Base-by-base conservation (phyloP, 345 rosid genomes). In the Populus alba region DNA sequence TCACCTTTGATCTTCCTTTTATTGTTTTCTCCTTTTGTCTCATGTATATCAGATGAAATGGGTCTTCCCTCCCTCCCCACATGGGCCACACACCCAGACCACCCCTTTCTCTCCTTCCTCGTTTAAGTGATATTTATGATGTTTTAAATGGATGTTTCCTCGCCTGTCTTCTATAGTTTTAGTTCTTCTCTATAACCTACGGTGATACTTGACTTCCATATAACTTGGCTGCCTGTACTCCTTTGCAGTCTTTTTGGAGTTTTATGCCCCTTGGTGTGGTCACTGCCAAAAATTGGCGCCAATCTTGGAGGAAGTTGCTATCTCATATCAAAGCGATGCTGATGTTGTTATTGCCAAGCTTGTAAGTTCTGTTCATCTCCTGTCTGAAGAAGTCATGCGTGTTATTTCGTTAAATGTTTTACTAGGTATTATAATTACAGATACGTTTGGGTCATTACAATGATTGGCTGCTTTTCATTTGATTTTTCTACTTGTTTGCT, bases 231-330 rank as follows among this genome's bases (percentile, higher is more conserved):
- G 49, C 39, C 5, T 61, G 53, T 71, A 45, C 68, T 49, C 49
- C 49, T 79, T 16, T 88, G 85, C 92, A 96, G 98, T 96, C 75
- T 84, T 96, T 51, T 79, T 96, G 15, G 99, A 94, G 84, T 96
- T 96, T 75, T 96, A 96, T 73, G 98, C 99, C 63, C 98, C 98
- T 0, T 92, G 99, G 99, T 96, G 98, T 80, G 99, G 99, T 79
- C 97, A 96, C 78, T 96, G 98, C 92, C 86, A 94, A 77, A 85
- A 89, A 33, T 75, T 96, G 86, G 99, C 97, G 6, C 98, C 99
- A 3, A 90, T 96, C 83, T 87, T 96, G 87, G 97, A 94, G 78
- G 98, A 94, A 89, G 94, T 96, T 53, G 98, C 98, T 35, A 71
- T 86, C 70, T 89, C 97, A 0, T 96, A 75, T 74, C 77, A 90